These are phyloP conservation scores for Tetraselmis striata DNA, from an alignment of 139 green algal genomes.

Conservation along the genomic window DNA sequence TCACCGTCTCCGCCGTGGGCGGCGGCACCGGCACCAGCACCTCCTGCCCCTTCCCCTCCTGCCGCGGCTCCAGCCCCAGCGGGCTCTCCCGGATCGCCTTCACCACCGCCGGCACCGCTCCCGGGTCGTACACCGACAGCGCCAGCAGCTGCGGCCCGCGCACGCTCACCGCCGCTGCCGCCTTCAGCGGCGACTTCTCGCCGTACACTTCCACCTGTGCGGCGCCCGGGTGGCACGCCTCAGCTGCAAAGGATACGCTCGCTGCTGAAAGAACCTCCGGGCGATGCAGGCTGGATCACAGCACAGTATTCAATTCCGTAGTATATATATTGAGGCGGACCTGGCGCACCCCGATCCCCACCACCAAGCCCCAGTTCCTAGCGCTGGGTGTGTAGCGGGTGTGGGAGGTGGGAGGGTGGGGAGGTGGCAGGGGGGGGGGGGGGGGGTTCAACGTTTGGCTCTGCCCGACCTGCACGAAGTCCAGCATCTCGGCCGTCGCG, in stretches of 20 bases:
- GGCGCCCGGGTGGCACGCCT: too few relatives aligned
- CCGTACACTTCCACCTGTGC: slow-evolving; percentile 56
- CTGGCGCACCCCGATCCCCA: too few relatives aligned
- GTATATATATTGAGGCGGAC: too few relatives aligned
- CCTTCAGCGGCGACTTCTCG: slow-evolving; percentile 47
- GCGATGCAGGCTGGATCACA: too few relatives aligned
- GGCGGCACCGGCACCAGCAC: slow-evolving; percentile 46
- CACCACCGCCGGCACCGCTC: slow-evolving; percentile 37
- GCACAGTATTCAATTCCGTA: too few relatives aligned
- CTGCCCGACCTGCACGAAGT: background rate
- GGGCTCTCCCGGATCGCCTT: slow-evolving; percentile 55
- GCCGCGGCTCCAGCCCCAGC: slow-evolving; percentile 44
- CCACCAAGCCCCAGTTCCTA: too few relatives aligned
- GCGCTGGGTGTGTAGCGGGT: too few relatives aligned
- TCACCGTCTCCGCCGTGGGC: slow-evolving; percentile 35
- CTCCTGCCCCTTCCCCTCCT: slow-evolving; percentile 33
- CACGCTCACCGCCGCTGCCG: slow-evolving; percentile 53
- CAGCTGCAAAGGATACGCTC: too few relatives aligned
- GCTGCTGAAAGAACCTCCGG: too few relatives aligned
- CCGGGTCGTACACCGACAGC: slow-evolving; percentile 57
- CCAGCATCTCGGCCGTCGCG: slow-evolving; percentile 17
- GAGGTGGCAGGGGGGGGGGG: too few relatives aligned
- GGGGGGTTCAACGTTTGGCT: too few relatives aligned
- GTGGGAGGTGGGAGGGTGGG: too few relatives aligned
- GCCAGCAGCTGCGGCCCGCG: slow-evolving; percentile 57